Percentiles rank a stretch among this genome's conserved stretches.
phyloP scores from a whole-genome alignment of 176 grass and related monocot genomes.

The Aegilops umbellulata region DNA sequence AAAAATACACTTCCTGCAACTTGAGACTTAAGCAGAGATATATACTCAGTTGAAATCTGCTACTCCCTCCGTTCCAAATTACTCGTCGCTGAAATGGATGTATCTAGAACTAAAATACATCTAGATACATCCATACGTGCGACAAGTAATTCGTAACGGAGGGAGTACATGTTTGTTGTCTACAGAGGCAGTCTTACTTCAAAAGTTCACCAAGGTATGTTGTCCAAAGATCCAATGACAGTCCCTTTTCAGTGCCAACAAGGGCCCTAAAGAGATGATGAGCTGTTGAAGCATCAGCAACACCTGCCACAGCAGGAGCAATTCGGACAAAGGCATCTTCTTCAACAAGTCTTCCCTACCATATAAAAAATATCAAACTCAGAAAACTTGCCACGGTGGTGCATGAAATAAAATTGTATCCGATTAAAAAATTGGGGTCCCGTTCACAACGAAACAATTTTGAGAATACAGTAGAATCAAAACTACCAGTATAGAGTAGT shows the following conservation, averaged over 20 bases:
- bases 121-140: no score
- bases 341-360: slow-evolving; percentile 81
- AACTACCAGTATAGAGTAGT: slow-evolving; percentile 67
- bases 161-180: neutral
- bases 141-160: no score
- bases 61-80: no score
- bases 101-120: no score
- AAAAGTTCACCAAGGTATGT: slow-evolving; percentile 81
- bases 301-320: slow-evolving; percentile 78
- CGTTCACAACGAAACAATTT: neutral
- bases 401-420: neutral
- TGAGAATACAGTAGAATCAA: slow-evolving; percentile 25
- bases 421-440: neutral
- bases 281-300: slow-evolving; percentile 68
- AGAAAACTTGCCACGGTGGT: neutral
- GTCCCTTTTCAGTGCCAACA: slow-evolving; percentile 66
- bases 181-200: slow-evolving; percentile 63
- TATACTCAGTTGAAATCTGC: neutral
- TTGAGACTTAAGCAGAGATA: neutral
- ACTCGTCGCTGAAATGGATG: no score
- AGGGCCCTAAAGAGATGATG: slow-evolving; percentile 88
- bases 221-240: slow-evolving; percentile 73
- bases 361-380: slow-evolving; percentile 38
- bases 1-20: slow-evolving; percentile 14
- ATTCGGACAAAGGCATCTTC: slow-evolving; percentile 95